Base-by-base conservation (phyloP, 2,329 filamentous ascomycete species). In the Dryadomyces quercus-mongolicae region DNA sequence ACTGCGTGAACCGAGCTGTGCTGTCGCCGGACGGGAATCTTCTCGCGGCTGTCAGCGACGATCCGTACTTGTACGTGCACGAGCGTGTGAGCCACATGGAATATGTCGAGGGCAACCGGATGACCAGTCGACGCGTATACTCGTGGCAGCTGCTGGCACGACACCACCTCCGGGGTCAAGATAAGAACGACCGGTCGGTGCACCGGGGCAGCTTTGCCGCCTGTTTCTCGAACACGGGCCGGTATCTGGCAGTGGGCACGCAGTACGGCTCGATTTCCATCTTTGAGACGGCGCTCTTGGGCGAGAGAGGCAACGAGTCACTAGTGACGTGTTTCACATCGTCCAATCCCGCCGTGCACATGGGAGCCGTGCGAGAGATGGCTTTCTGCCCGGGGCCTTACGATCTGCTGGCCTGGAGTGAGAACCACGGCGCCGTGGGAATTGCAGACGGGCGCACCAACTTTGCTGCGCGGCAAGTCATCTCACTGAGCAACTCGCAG, bases 401-500 rank as follows among this genome's bases (percentile, higher is more conserved):
- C 74, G 92, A 96, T 65, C 78, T 98, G 18, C 73, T 98, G 44
- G 86, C 94, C 7, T 97, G 93, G 91, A 88, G 90, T 9, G 93
- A 98, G 68, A 88, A 95, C 62, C 84, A 87, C 58, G 86, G 85
- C 3, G 76, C 82, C 54, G 74, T 91, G 16, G 88, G 86, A 42
- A 74, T 92, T 43, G 85, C 85, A 5, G 88, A 93, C 66, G 70
- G 88, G 51, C 78, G 87, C 34, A 78, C 74, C 60, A 80, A 83
- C 21, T 82, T 88, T 58, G 72, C 77, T 49, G 75, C 80, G 52
- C 81, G 84, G 48, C 88, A 93, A 64, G 76, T 86, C 36, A 72
- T 93, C 34, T 71, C 78, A 31, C 73, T 92, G 45, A 78, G 83
- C 60, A 72, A 74, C 15, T 74, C 80, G n/a, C 6, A n/a, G 13